Percentiles rank a stretch among this genome's conserved stretches.
Evolutionary conservation across 2,329 filamentous ascomycete species (phyloP).

Genomic region (Penicillium janthinellum): DNA sequence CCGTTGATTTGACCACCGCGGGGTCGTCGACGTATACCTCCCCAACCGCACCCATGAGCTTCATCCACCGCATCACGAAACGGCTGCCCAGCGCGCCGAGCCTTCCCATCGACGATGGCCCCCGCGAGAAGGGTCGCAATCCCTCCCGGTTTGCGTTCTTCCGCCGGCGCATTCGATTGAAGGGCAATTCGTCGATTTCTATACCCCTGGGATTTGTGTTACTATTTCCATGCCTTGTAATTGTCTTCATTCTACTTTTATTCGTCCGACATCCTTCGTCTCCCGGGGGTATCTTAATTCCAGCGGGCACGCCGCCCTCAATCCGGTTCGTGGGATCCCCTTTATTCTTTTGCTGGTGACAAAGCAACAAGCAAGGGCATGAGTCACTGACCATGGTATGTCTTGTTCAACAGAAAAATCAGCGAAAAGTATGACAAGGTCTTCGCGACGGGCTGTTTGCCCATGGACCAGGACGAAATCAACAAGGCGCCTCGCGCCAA

Average conservation of each 20-base stretch:
- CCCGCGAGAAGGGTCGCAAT: slow-evolving; percentile 46
- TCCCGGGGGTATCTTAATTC: slow-evolving; percentile 79
- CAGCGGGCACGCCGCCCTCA: slow-evolving; percentile 80
- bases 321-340: slow-evolving; percentile 68
- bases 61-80: slow-evolving; percentile 57
- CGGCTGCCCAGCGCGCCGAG: slow-evolving; percentile 51
- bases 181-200: slow-evolving; percentile 88
- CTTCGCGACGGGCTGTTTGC: slow-evolving; percentile 84
- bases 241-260: slow-evolving; percentile 86
- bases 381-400: slow-evolving; percentile 19
- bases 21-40: slow-evolving; percentile 29
- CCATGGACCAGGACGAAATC: slow-evolving; percentile 68
- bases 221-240: slow-evolving; percentile 86
- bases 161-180: slow-evolving; percentile 79
- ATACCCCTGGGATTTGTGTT: slow-evolving; percentile 91
- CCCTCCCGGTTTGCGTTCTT: slow-evolving; percentile 73
- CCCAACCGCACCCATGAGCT: slow-evolving; percentile 49
- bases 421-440: slow-evolving; percentile 97
- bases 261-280: slow-evolving; percentile 86
- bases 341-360: background rate
- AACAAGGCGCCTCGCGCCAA: slow-evolving; percentile 70
- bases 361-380: background rate
- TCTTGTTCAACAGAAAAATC: slow-evolving; percentile 69
- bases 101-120: slow-evolving; percentile 50
- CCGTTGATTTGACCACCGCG: slow-evolving; percentile 23